phyloP scores from a whole-genome alignment of 2,329 filamentous ascomycete genomes.

The Pestalotiopsis sp. region DNA sequence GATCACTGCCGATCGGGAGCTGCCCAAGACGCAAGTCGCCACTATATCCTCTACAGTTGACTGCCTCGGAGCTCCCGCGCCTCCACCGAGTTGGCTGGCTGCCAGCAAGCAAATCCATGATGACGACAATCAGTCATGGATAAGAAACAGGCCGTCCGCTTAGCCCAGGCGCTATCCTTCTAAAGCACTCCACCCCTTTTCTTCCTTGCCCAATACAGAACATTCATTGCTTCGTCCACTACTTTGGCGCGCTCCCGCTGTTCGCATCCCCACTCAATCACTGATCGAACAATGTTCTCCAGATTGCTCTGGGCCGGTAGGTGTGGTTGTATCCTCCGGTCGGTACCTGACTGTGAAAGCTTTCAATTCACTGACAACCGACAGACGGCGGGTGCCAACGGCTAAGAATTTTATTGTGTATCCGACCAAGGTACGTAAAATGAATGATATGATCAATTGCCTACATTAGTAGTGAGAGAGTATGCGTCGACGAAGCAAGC shows the following conservation, averaged over 20 bases:
- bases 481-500: too few species aligned
- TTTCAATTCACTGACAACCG: background rate
- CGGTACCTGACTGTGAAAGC: background rate
- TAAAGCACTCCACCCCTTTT: background rate
- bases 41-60: constrained; percentile 1
- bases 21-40: background rate
- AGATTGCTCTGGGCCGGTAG: background rate
- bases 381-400: background rate
- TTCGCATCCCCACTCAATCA: background rate
- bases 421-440: background rate
- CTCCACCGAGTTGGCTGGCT: background rate
- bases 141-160: background rate
- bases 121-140: constrained; percentile 10
- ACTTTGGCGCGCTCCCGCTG: constrained; percentile 8
- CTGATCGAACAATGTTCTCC: constrained; percentile 2
- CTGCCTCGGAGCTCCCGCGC: constrained; percentile 6
- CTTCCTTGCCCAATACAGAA: constrained; percentile 3
- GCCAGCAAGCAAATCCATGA: background rate
- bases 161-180: background rate
- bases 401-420: background rate
- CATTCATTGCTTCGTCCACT: background rate
- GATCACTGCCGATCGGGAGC: background rate
- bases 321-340: background rate
- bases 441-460: too few species aligned
- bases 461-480: too few species aligned